phyloP scores from a whole-genome alignment of 192 early-diverging fungal genomes.

The Spinellus fusiger region DNA sequence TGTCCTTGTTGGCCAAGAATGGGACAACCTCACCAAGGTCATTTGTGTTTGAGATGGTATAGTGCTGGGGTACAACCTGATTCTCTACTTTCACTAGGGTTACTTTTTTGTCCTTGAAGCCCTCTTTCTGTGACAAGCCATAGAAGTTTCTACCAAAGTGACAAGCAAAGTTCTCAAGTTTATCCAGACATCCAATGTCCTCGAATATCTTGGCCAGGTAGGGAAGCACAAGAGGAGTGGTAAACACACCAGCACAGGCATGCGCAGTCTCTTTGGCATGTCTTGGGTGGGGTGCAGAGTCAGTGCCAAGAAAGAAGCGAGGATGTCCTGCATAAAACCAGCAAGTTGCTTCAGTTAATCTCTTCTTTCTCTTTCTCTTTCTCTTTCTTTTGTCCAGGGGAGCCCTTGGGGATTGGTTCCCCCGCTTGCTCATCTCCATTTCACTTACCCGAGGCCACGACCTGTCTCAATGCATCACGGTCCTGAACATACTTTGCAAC shows the following conservation, averaged over 20 bases:
- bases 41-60: conserved; percentile 38
- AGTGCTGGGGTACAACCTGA: conserved; percentile 45
- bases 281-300: conserved; percentile 92
- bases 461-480: conserved; percentile 77
- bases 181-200: conserved; percentile 75
- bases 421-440: neutral
- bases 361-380: neutral
- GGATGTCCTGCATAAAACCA: conserved; percentile 62
- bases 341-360: neutral
- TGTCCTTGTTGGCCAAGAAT: conserved; percentile 68
- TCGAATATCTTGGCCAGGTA: conserved; percentile 90
- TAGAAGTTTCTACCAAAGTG: conserved; percentile 85
- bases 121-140: conserved; percentile 53
- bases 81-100: conserved; percentile 38
- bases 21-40: conserved; percentile 68
- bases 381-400: too few species aligned
- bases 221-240: conserved; percentile 74
- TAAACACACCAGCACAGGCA: conserved; percentile 90
- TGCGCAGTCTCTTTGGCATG: conserved; percentile 77
- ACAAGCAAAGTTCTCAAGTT: conserved; percentile 76
- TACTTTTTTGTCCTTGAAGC: conserved; percentile 30
- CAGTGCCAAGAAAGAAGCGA: conserved; percentile 95
- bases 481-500: conserved; percentile 95
- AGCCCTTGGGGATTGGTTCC: too few species aligned
- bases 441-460: conserved; percentile 63